Conservation (phyloP, 129 eudicot genomes). For the Gnaphalium uliginosum region DNA sequence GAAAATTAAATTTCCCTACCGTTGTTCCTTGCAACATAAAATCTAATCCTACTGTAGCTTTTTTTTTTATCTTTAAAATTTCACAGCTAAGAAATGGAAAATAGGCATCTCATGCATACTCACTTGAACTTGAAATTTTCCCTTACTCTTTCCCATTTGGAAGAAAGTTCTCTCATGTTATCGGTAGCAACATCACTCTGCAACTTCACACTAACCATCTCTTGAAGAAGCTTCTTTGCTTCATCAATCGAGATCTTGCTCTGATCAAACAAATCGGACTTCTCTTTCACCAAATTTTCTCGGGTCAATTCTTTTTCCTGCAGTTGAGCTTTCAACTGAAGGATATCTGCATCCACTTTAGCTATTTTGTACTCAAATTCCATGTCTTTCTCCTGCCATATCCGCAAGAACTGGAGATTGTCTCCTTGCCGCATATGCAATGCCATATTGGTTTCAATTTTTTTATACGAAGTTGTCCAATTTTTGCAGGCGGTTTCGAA, state of each 20-base stretch:
- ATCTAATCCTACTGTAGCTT: conserved; percentile 4
- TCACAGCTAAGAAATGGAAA: conserved; percentile 11
- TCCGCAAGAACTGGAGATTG: conserved; percentile 13
- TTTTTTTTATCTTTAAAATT: not conserved
- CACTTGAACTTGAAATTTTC: conserved; percentile 20
- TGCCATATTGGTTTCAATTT: conserved; percentile 10
- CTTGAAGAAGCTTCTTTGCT: conserved; percentile 34
- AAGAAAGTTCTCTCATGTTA: conserved; percentile 27
- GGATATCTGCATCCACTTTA: conserved; percentile 29
- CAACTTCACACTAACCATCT: conserved; percentile 30
- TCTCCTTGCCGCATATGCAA: conserved; percentile 17
- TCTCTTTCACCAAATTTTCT: conserved; percentile 26
- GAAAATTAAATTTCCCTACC: not conserved
- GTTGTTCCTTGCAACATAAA: not conserved
- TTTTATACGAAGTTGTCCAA: conserved; percentile 18
- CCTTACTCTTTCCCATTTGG: conserved; percentile 30
- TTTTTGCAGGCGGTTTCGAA: conserved; percentile 32
- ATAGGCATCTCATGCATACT: not conserved
- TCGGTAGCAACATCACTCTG: conserved; percentile 33
- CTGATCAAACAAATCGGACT: conserved; percentile 26
- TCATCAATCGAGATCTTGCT: conserved; percentile 31
- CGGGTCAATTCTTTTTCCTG: conserved; percentile 24
- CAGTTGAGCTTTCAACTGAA: conserved; percentile 19
- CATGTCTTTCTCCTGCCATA: conserved; percentile 34
- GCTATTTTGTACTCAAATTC: conserved; percentile 27